Evolutionary conservation across 441 rosid genomes (phyloP).

Genomic region (Eutrema salsugineum): DNA sequence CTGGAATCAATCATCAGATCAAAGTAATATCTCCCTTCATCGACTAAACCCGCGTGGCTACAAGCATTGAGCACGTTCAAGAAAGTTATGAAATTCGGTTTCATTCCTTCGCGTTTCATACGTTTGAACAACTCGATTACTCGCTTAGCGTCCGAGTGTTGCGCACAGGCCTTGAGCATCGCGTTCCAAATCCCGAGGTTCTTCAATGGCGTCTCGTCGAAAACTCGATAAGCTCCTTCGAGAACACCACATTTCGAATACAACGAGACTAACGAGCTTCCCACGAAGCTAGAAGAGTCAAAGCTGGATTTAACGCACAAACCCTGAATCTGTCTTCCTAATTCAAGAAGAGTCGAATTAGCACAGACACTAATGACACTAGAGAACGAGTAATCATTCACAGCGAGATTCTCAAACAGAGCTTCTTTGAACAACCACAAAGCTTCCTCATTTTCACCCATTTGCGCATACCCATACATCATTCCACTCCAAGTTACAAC

Average conservation of each 20-base stretch:
- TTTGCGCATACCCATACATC: constrained; percentile 77
- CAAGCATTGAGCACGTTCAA: constrained; percentile 74
- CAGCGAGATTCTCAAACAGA: constrained; percentile 47
- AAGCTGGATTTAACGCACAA: constrained; percentile 68
- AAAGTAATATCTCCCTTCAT: constrained; percentile 57
- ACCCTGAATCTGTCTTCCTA: constrained; percentile 85
- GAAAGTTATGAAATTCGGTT: constrained; percentile 84
- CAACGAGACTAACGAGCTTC: constrained; percentile 74
- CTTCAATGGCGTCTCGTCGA: constrained; percentile 44
- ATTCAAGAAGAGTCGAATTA: constrained; percentile 59
- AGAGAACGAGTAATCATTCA: constrained; percentile 84
- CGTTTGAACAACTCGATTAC: constrained; percentile 52
- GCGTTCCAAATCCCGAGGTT: constrained; percentile 90
- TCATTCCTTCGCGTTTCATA: constrained; percentile 51
- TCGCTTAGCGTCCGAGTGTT: constrained; percentile 50
- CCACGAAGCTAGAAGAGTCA: constrained; percentile 65
- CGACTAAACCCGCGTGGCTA: constrained; percentile 74
- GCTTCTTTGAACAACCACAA: constrained; percentile 63
- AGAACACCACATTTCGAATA: constrained; percentile 75
- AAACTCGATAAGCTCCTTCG: constrained; percentile 58
- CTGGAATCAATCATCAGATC: constrained; percentile 59
- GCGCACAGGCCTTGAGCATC: constrained; percentile 81
- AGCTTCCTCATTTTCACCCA: constrained; percentile 71
- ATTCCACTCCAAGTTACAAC: constrained; percentile 94
- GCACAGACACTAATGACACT: constrained; percentile 75